Base-by-base conservation (phyloP, 306 rosid species). In the Argentina anserina region DNA sequence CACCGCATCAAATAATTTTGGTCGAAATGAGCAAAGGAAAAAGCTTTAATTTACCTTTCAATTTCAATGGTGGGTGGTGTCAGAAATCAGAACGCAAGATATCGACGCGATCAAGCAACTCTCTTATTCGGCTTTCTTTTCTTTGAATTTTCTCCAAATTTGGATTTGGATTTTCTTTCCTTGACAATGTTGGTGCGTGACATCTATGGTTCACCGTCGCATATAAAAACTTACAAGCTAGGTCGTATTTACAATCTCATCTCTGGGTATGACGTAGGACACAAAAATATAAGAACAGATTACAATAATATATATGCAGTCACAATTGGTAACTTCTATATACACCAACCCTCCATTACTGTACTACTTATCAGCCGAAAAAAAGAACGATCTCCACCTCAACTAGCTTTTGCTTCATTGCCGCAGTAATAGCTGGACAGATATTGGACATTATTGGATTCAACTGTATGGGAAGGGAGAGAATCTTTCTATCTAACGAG, bases 401-500 rank as follows among this genome's bases (percentile, higher is more conserved):
- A 74, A 86, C 76, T n/a, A n/a, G n/a, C n/a, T 85, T 70, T 74
- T 17, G 68, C 36, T 25, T 77, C 73, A 49, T 45, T 71, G 26
- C 29, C 33, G 80, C 88, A 49, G 79, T 77, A 65, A 18, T 67
- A 74, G 79, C 81, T 82, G 50, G 78, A 64, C 65, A 65, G 77
- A 73, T 84, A 75, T 47, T 78, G 75, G 53, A 73, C 78, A 77
- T 60, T 88, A 26, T 59, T 49, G 34, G 83, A 79, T 75, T 75
- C 71, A 41, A 74, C 84, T 70, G 74, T 86, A 49, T 26, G 67
- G 64, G 87, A 70, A 42, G 86, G 70, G 42, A 14, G 62, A 64
- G 26, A 41, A 39, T 86, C 87, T 86, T 78, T 87, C 49, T 91
- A 96, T 91, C 53, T 91, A 97, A 60, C 86, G 81, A 20, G 81